Conservation (phyloP, 768 basidiomycete genomes). For the Mycena amicta region DNA sequence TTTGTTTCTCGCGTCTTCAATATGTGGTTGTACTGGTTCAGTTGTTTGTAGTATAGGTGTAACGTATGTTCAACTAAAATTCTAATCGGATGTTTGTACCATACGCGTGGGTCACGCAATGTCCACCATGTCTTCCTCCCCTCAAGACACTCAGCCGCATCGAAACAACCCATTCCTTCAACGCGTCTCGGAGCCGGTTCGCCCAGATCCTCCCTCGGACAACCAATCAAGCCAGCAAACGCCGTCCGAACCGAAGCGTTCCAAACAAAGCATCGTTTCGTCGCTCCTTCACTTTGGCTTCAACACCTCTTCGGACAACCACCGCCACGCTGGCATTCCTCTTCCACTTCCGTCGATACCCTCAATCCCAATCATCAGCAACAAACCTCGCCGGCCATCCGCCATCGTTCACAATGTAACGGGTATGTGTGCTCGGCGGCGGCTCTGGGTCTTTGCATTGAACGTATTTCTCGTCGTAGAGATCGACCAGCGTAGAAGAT, state of each 20-base stretch:
- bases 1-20: constrained; percentile 6
- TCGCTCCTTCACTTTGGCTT: constrained; percentile 21
- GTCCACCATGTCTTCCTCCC: too few relatives aligned
- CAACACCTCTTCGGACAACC: constrained; percentile 12
- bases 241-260: neutral
- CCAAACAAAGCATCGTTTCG: constrained; percentile 10
- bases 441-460: neutral
- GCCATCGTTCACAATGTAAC: constrained; percentile 43
- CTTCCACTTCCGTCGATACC: constrained; percentile 11
- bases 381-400: constrained; percentile 29
- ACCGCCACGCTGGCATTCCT: neutral
- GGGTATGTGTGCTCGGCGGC: neutral
- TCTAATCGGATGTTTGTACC: too few relatives aligned
- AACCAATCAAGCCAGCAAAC: neutral
- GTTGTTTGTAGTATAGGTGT: neutral
- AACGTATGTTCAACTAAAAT: too few relatives aligned
- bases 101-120: neutral
- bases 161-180: constrained; percentile 15
- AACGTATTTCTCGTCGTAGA: constrained; percentile 33
- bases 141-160: too few relatives aligned
- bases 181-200: neutral
- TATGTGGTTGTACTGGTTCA: constrained; percentile 10
- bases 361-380: constrained; percentile 2
- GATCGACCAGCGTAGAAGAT: constrained; percentile 57
- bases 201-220: neutral